Conservation (phyloP, 2,329 filamentous ascomycete genomes). For the Ophiosphaerella narmari region DNA sequence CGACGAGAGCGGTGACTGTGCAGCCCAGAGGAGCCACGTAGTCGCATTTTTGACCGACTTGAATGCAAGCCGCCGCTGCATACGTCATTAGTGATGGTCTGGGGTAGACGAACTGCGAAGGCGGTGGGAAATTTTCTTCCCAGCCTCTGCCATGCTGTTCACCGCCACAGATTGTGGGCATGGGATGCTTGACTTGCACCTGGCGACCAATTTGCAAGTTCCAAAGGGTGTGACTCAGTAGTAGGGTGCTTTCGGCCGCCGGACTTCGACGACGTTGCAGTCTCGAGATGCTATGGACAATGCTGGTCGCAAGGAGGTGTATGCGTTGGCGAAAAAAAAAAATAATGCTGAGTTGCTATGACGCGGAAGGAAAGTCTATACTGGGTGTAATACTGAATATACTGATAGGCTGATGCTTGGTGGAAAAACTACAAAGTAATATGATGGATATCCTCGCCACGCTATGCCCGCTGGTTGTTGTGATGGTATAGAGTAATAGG, state of each 20-base stretch:
- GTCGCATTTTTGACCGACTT: constrained; percentile 28
- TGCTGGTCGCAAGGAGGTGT: constrained; percentile 15
- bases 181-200: constrained; percentile 23
- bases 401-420: constrained; percentile 17
- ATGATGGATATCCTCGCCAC: constrained; percentile 26
- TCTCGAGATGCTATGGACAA: constrained; percentile 5
- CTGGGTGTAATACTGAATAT: constrained; percentile 11
- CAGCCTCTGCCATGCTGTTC: constrained; percentile 23
- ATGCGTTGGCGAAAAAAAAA: constrained; percentile 13
- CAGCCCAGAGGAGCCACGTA: constrained; percentile 34
- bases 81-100: constrained; percentile 35
- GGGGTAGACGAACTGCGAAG: constrained; percentile 23
- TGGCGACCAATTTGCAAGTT: constrained; percentile 16
- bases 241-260: constrained; percentile 18
- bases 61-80: constrained; percentile 12
- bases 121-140: constrained; percentile 18
- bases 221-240: constrained; percentile 8
- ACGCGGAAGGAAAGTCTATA: constrained; percentile 17
- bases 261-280: constrained; percentile 22
- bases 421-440: constrained; percentile 18
- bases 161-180: constrained; percentile 29
- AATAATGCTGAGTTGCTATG: constrained; percentile 18
- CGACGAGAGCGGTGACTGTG: constrained; percentile 23
- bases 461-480: constrained; percentile 24
- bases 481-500: constrained; percentile 10